Conservation (phyloP, 164 flowering plant genomes). For the Houttuynia cordata region DNA sequence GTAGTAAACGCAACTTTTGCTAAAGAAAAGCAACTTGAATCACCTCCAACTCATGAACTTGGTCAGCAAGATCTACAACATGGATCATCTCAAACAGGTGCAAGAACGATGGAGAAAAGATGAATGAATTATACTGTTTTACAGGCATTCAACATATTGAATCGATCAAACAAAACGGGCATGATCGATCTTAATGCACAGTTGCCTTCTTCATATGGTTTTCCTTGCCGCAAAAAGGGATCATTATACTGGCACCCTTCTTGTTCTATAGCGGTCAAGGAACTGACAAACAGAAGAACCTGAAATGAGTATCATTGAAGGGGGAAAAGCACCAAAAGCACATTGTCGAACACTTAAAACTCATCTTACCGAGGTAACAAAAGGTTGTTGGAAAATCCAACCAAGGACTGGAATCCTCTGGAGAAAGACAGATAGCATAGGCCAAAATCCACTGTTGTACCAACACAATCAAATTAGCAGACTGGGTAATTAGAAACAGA, state of each 20-base stretch:
- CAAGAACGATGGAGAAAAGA: constrained; percentile 1
- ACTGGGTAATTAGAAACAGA: background rate
- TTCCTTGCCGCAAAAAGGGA: no score
- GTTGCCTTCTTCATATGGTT: background rate
- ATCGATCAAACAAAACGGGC: background rate
- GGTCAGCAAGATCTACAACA: background rate
- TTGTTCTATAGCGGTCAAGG: constrained; percentile 19
- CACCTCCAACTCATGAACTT: background rate
- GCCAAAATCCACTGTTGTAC: constrained; percentile 88
- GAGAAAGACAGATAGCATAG: constrained; percentile 75
- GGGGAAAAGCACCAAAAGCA: background rate
- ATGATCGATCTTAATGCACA: background rate
- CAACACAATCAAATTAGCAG: constrained; percentile 15
- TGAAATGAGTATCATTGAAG: background rate
- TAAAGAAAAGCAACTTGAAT: background rate
- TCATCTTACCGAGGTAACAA: constrained; percentile 65
- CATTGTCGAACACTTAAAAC: background rate
- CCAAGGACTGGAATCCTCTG: constrained; percentile 92
- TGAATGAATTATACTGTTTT: no score
- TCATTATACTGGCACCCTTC: constrained; percentile 24
- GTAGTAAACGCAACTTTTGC: background rate
- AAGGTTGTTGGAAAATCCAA: constrained; percentile 93
- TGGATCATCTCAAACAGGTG: constrained; percentile 3
- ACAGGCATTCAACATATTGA: no score
- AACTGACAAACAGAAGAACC: constrained; percentile 13